These are phyloP conservation scores for Yamadazyma olivae DNA, from an alignment of 805 yeast species.

Conservation along the genomic window DNA sequence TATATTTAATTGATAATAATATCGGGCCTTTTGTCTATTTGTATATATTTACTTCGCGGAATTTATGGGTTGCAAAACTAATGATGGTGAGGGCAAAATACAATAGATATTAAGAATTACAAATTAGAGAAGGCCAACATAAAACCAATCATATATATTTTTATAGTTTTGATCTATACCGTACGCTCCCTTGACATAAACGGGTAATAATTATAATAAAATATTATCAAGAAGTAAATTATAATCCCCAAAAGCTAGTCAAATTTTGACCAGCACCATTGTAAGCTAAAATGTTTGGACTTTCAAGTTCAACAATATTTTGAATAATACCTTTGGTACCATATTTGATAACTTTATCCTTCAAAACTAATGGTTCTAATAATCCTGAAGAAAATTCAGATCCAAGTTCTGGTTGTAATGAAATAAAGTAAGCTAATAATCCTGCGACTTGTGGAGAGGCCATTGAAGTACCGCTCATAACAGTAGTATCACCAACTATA, in stretches of 20 bases:
- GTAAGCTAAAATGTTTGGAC: slow-evolving; percentile 58
- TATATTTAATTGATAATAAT: no score
- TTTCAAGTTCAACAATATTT: slow-evolving; percentile 45
- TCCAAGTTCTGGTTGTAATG: slow-evolving; percentile 50
- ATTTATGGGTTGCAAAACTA: no score
- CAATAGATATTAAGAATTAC: no score
- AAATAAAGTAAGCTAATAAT: slow-evolving; percentile 52
- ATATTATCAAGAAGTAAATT: no score
- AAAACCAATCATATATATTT: no score
- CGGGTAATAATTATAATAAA: no score
- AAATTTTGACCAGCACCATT: slow-evolving; percentile 60
- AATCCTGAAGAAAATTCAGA: slow-evolving; percentile 47
- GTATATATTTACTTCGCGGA: no score
- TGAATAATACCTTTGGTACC: slow-evolving; percentile 48
- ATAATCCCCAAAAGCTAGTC: slow-evolving; percentile 45
- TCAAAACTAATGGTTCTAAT: slow-evolving; percentile 51
- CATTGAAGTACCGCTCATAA: slow-evolving; percentile 62
- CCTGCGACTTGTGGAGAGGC: slow-evolving; percentile 62
- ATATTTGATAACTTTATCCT: slow-evolving; percentile 49
- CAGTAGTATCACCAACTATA: slow-evolving; percentile 53
- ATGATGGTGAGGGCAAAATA: no score
- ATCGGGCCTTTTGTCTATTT: no score
- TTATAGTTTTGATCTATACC: no score
- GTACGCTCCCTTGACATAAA: no score
- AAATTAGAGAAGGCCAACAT: no score